A percentile compares a stretch with the other conserved stretches of the same genome.
Conservation (phyloP, 441 rosid species). For the Iberis amara region DNA sequence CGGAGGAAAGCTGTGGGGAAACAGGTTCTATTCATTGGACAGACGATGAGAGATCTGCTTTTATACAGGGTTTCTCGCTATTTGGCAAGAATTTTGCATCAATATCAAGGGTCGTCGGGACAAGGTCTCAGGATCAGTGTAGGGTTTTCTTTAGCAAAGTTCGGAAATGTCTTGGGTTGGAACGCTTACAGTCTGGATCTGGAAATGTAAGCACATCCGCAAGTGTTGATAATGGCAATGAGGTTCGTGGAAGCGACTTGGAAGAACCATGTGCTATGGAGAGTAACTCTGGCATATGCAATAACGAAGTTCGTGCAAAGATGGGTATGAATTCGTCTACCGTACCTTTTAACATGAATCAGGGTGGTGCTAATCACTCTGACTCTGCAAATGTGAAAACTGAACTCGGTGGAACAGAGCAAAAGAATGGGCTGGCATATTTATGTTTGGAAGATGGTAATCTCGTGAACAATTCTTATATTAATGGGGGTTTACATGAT, state of each 20-base stretch:
- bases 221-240: conserved; percentile 47
- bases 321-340: conserved; percentile 38
- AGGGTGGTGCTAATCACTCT: conserved; percentile 34
- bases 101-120: conserved; percentile 56
- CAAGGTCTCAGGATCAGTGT: conserved; percentile 82
- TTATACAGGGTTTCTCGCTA: conserved; percentile 60
- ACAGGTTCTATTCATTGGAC: conserved; percentile 86
- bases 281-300: conserved; percentile 46
- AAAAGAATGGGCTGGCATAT: conserved; percentile 27
- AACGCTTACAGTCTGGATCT: conserved; percentile 44
- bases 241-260: conserved; percentile 66
- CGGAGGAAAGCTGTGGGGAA: conserved; percentile 89
- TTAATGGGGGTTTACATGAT: conserved; percentile 25
- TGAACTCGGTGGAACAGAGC: conserved; percentile 38
- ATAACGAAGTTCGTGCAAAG: conserved; percentile 41
- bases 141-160: conserved; percentile 90
- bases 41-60: conserved; percentile 74
- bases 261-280: conserved; percentile 59
- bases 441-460: conserved; percentile 32
- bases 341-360: conserved; percentile 31
- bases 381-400: conserved; percentile 34
- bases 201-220: conserved; percentile 38
- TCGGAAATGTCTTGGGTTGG: conserved; percentile 88
- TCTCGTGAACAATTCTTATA: conserved; percentile 31
- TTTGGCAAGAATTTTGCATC: conserved; percentile 82